Evolutionary conservation across 2,329 filamentous ascomycete species (phyloP), one percentile per base, ranked within the genome.

Genomic region (Aureobasidium musti): DNA sequence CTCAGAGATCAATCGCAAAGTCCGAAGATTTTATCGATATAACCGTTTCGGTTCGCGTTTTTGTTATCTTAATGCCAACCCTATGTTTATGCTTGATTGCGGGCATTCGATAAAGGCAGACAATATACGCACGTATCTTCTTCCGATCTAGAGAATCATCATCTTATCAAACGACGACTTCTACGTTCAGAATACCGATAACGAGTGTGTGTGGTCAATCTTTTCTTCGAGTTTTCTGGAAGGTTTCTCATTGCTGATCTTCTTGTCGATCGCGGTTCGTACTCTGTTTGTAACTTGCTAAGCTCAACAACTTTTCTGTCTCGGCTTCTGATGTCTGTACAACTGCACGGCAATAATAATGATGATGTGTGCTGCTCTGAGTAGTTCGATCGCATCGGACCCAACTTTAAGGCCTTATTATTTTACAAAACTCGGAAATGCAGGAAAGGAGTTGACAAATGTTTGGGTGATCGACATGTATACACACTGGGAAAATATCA

Each of bases 51-150:
- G 6, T 43, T 59, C 54, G 54, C 26, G 39, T 59, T 59, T 45
- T 3, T 59, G 37, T 45, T 59, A 59, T 59, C 54, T 59, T 59
- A 45, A 43, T 19, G 23, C 39, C 37, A 59, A 59, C 54, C 26
- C 54, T 59, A 59, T 59, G 54, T 45, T 59, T 59, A 59, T 59
- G 54, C 54, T 59, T 59, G 54, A 59, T 45, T 45, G 30, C 26
- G n/a, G 39, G 7, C 5, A 30, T 2, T n/a, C 26, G 54, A 59
- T 59, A 43, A 59, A 39, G 39, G 39, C 26, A 17, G 21, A 43
- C 19, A n/a, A 43, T 57, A 23, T 14, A 45, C 39, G 37, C 17
- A 30, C 39, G 39, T 59, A 14, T 43, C 7, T n/a, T 33, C 5
- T n/a, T 14, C 21, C 26, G 35, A 33, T 33, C 13, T 21, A 6